Conservation (phyloP, 1,284 basidiomycete genomes). For the Rhodotorula sp. region DNA sequence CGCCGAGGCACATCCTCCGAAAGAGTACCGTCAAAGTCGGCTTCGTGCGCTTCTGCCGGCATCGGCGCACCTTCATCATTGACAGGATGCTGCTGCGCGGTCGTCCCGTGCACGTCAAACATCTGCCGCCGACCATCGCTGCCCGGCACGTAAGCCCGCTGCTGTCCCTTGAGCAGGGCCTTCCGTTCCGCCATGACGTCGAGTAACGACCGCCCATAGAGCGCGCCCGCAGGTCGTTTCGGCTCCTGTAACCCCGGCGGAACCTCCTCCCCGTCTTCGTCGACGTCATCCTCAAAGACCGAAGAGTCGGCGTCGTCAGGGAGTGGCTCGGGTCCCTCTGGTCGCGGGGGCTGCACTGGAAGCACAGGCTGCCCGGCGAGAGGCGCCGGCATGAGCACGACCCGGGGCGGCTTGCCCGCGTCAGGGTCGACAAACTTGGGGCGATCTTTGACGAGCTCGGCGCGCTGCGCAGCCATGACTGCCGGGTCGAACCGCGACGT, state of each 20-base stretch:
- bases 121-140: constrained; percentile 35
- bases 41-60: neutral
- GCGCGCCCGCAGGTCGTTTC: constrained; percentile 29
- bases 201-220: constrained; percentile 39
- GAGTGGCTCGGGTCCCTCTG: neutral
- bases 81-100: constrained; percentile 2
- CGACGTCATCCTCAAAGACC: constrained; percentile 11
- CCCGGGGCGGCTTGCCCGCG: constrained; percentile 30
- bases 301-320: neutral
- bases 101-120: constrained; percentile 23
- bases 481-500: constrained; percentile 37
- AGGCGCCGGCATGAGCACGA: constrained; percentile 39
- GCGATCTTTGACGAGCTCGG: constrained; percentile 27
- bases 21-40: constrained; percentile 10
- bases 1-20: constrained; percentile 16
- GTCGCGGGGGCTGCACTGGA: constrained; percentile 2
- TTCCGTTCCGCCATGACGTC: constrained; percentile 38
- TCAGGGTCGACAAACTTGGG: constrained; percentile 30
- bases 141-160: constrained; percentile 28
- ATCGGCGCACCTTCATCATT: neutral
- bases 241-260: constrained; percentile 7
- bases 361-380: constrained; percentile 16
- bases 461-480: constrained; percentile 23
- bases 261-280: constrained; percentile 1
- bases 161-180: constrained; percentile 14